Evolutionary conservation across 1,139 yeast species (phyloP), one percentile per base, ranked within the genome.

Genomic region (Lodderomyces metapsilosis): DNA sequence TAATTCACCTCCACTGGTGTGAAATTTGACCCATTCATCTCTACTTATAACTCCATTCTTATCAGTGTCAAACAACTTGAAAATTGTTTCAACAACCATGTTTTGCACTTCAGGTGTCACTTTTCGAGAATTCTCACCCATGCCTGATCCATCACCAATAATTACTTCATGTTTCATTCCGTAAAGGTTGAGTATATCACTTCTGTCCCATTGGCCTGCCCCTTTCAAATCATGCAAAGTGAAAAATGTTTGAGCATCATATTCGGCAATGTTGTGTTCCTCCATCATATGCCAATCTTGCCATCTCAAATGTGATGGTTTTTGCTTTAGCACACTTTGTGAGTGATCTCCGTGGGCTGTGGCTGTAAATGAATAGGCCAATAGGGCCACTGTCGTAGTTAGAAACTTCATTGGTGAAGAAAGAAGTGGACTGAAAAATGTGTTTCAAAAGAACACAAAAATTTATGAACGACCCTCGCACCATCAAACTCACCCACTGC

Each of bases 121-220:
- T 30, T 34, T 34, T 40, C 88, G 75, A 15, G 59, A 61, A 46
- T 69, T 72, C 12, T 56, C 57, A 2, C 97, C 97, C 83, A 85
- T 79, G 5, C 97, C 97, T 41, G 88, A 84, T 37, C 97, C 97
- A 52, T 81, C 87, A 7, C 97, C 97, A 9, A 88, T 85, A 17
- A 84, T 79, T 44, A 75, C 78, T 13, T 80, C 83, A 52, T 92
- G 75, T 38, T 75, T 68, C 43, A 91, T 62, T 1, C 98, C 98
- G 59, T 91, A 92, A 48, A 89, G 68, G 51, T 84, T 78, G 46
- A 91, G 62, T 35, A 92, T 85, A 58, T 92, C 98, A 13, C 64
- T 61, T 5, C 68, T 62, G 50, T 80, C 82, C 66, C 86, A 68
- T 27, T 60, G 62, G 0, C 82, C 80, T 35, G 69, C 71, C 45